phyloP scores from a whole-genome alignment of 768 basidiomycete genomes.

The Suillus lakei region DNA sequence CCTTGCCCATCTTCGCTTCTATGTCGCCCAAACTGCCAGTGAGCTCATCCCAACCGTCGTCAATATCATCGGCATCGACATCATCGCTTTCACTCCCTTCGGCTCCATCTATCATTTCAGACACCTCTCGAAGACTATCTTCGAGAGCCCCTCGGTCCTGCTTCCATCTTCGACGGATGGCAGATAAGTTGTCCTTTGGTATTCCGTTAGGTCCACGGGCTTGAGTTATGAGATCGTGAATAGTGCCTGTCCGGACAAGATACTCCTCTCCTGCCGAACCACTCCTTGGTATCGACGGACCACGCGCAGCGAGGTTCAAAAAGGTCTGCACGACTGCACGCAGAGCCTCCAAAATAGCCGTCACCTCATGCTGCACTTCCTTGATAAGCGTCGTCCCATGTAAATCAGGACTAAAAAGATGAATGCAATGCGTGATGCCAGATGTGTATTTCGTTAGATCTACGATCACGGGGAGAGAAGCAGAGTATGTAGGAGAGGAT shows the following conservation, averaged over 20 bases:
- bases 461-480: constrained; percentile 54
- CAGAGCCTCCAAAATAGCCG: constrained; percentile 49
- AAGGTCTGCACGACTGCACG: constrained; percentile 50
- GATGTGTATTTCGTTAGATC: constrained; percentile 56
- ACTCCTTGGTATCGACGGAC: constrained; percentile 20
- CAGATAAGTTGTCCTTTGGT: constrained; percentile 58
- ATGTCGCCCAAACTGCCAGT: constrained; percentile 49
- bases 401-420: constrained; percentile 42
- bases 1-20: constrained; percentile 45
- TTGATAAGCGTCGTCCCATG: constrained; percentile 54
- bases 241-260: constrained; percentile 57
- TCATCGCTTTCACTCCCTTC: constrained; percentile 30
- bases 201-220: constrained; percentile 53
- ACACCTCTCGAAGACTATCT: constrained; percentile 64
- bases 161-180: constrained; percentile 57
- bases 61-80: constrained; percentile 28
- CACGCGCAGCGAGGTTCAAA: constrained; percentile 37
- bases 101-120: constrained; percentile 53
- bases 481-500: constrained; percentile 53
- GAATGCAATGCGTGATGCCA: constrained; percentile 54
- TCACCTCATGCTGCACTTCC: constrained; percentile 46
- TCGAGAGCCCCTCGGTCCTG: constrained; percentile 59
- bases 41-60: constrained; percentile 72
- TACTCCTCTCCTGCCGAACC: constrained; percentile 48
- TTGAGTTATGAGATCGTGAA: constrained; percentile 63